phyloP scores from a whole-genome alignment of 2,329 filamentous ascomycete genomes.

The Alternaria dauci region DNA sequence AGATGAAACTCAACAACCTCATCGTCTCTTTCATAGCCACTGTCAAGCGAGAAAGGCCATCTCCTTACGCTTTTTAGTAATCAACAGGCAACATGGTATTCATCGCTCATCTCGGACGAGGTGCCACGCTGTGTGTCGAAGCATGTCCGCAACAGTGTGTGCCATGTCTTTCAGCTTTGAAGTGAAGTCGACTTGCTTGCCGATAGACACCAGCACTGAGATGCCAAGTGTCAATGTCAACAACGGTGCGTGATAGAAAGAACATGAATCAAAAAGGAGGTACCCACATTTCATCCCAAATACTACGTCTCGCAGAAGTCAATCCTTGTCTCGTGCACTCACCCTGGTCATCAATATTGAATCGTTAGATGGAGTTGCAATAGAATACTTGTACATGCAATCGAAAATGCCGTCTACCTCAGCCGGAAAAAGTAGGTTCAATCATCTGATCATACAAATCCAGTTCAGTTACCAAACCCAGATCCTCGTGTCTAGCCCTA shows the following conservation, averaged over 20 bases:
- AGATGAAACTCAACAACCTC: neutral
- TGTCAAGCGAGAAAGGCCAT: accelerated
- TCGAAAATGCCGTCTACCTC: slow-evolving; percentile 22
- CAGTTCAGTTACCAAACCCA: slow-evolving; percentile 2
- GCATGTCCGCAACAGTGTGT: neutral
- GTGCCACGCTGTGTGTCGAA: accelerated
- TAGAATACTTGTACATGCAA: slow-evolving; percentile 34
- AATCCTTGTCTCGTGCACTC: neutral
- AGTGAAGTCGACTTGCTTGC: neutral
- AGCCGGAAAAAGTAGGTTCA: slow-evolving; percentile 16
- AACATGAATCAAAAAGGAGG: neutral
- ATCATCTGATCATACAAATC: slow-evolving; percentile 39
- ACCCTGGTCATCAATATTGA: slow-evolving; percentile 1
- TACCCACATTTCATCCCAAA: accelerated
- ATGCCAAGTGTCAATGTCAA: accelerated
- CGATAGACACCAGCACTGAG: neutral
- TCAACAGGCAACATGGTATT: neutral
- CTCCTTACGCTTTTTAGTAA: neutral
- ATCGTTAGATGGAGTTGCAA: slow-evolving; percentile 23
- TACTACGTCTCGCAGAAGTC: neutral
- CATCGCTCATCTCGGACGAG: neutral
- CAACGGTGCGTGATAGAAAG: neutral
- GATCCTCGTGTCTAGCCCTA: slow-evolving; percentile 10
- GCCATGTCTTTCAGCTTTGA: neutral
- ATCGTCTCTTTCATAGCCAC: accelerated